Evolutionary conservation across 805 yeast genomes (phyloP), one percentile per base, ranked within the genome.

Genomic region (Candida nitratophila): DNA sequence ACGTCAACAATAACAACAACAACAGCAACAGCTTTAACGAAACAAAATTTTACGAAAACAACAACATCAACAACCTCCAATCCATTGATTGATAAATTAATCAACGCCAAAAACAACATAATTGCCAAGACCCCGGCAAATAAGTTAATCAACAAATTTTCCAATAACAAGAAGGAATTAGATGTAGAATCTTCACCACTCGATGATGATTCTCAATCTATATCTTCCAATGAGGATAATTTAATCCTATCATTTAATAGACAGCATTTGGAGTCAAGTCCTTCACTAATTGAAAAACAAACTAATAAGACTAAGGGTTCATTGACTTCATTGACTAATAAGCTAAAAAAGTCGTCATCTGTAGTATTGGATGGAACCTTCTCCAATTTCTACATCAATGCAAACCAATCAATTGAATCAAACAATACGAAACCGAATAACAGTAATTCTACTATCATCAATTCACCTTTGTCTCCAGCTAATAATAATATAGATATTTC

Each of bases 371-470:
- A 43, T 39, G 46, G 46, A 19, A 43, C 46, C 6, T 43, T 43
- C n/a, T 39, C 43, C 17, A 19, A 41, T 54, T 24, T 45, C 50
- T 10, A 47, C 54, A 26, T 45, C 46, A 26, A n/a, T 33, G 14
- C 36, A 14, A 17, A 4, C 11, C 14, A 6, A 33, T 33, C 36
- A 9, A 21, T 10, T 9, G 11, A 10, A 33, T 33, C 36, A 33
- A 11, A 19, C 4, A 7, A 35, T 10, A 4, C 10, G 10, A 24
- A 6, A 24, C 10, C 27, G 10, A 10, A 24, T 24, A 24, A 7
- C 27, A 24, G 10, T 24, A n/a, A n/a, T n/a, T n/a, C n/a, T n/a
- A n/a, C n/a, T n/a, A n/a, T n/a, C n/a, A n/a, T n/a, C n/a, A n/a
- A n/a, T n/a, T n/a, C n/a, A n/a, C n/a, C n/a, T n/a, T n/a, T n/a